These are phyloP conservation scores for Eucalyptus sp. DNA, from an alignment of 345 rosid genomes.

Conservation along the genomic window DNA sequence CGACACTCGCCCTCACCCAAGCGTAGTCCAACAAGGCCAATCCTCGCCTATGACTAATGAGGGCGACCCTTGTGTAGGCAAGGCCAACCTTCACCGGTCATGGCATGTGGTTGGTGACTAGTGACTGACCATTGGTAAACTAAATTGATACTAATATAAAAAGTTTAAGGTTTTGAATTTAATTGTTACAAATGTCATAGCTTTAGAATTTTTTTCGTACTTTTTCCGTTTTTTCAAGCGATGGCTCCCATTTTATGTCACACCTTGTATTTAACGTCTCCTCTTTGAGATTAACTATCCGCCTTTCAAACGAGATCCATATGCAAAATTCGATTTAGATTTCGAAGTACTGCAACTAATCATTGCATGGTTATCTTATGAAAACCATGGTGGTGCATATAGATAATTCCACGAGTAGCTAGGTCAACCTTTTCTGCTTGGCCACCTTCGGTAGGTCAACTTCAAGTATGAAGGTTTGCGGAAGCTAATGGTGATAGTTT, in stretches of 20 bases:
- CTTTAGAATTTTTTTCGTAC: not conserved
- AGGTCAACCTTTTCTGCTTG: not conserved
- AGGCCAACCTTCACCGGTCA: not conserved
- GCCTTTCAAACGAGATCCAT: not conserved
- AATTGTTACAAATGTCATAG: not conserved
- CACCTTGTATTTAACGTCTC: not conserved
- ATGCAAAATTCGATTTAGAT: not conserved
- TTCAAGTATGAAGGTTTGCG: not conserved
- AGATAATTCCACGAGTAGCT: not conserved
- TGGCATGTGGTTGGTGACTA: not conserved
- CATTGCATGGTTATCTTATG: not conserved
- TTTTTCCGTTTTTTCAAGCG: not conserved
- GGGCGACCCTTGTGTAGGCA: not conserved
- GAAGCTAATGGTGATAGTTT: too few species aligned
- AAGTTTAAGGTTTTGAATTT: too few species aligned
- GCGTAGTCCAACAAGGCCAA: not conserved
- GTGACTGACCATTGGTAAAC: too few species aligned
- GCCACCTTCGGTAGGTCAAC: not conserved
- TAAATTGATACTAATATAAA: not conserved
- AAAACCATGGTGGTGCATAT: not conserved
- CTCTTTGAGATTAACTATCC: not conserved
- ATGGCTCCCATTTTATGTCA: not conserved
- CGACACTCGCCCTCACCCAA: not conserved
- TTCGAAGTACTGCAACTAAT: not conserved
- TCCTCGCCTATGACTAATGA: not conserved